Base-by-base conservation (phyloP, 2,329 filamentous ascomycete genomes). In the Fusarium sp. region DNA sequence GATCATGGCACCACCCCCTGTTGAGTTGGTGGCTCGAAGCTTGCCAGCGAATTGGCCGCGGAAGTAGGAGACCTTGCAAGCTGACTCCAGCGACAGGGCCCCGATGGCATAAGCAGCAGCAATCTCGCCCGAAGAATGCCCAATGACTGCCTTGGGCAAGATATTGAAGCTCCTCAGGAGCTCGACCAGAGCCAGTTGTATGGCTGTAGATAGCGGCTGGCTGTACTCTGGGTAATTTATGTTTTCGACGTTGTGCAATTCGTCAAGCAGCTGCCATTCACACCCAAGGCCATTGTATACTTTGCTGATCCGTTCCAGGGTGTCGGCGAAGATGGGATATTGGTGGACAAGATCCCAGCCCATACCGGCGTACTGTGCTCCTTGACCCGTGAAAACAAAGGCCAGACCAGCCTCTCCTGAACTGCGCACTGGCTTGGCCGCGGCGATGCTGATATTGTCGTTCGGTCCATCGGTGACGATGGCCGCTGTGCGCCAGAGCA, bases 171-270 rank as follows among this genome's bases (percentile, higher is more conserved):
- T 78, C 1, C 77, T 67, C 5, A 85, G 75, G 0, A 84, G 72
- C 8, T 85, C 76, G 3, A 81, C 82, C 3, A 87, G 72, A 0
- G 80, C 87, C 3, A 90, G 80, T 71, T 90, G 89, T 1, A 91
- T 46, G 0, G 88, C 87, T 0, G 88, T 89, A 60, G 85, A 89
- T 1, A 88, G 74, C 0, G 88, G 86, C 69, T 90, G 88, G 0
- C 85, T 83, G 24, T 88, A 71, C 5, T 82, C 80, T 0, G 85
- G 82, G 20, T 81, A 73, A 10, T 82, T 44, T 0, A 87, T 73
- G n/a, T 29, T 55, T 3, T 35, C 22, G n/a, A 27, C 36, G 22
- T 42, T 27, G 9, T 24, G 11, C 53, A 29, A 17, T 6, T 36
- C 55, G 11, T 22, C 8, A 10, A 24, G 17, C 17, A 40, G 36